Evolutionary conservation across 108 stramenopile species (phyloP).

Genomic region (Cyclotella atomus): DNA sequence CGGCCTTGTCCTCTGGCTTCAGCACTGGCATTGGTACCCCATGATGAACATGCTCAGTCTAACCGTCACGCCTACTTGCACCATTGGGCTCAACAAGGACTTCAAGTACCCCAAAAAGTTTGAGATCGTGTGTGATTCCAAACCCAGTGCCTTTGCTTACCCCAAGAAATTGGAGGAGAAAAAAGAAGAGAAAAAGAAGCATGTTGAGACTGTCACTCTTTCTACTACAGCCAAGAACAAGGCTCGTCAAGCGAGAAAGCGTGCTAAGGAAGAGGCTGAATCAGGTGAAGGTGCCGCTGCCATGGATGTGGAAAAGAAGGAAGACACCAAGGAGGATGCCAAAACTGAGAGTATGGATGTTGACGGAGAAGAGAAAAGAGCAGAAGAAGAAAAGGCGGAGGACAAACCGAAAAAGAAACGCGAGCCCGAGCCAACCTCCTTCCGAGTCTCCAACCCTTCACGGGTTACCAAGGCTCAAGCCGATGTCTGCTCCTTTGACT

Average conservation of each 20-base stretch:
- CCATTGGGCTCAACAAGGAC: slow-evolving; percentile 96
- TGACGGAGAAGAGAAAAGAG: slow-evolving; percentile 60
- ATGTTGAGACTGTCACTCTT: slow-evolving; percentile 95
- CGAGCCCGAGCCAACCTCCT: slow-evolving; percentile 81
- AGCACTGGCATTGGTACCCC: slow-evolving; percentile 99
- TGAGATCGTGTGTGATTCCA: slow-evolving; percentile 89
- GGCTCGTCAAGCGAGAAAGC: slow-evolving; percentile 91
- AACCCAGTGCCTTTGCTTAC: slow-evolving; percentile 94
- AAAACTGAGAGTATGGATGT: slow-evolving; percentile 66
- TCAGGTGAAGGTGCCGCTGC: slow-evolving; percentile 40
- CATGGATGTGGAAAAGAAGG: slow-evolving; percentile 82
- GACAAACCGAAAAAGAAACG: slow-evolving; percentile 86
- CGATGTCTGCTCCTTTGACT: slow-evolving; percentile 71
- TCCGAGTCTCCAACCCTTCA: slow-evolving; percentile 79
- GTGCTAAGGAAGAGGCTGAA: slow-evolving; percentile 84
- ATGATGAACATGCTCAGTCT: slow-evolving; percentile 97
- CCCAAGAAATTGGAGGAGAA: slow-evolving; percentile 97
- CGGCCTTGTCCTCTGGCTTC: slow-evolving; percentile 95
- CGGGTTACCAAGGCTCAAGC: slow-evolving; percentile 86
- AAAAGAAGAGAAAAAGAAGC: slow-evolving; percentile 98
- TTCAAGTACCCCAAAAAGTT: slow-evolving; percentile 96
- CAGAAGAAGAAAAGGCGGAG: slow-evolving; percentile 62
- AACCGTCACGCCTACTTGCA: slow-evolving; percentile 92
- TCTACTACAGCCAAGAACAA: slow-evolving; percentile 98
- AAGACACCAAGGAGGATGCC: slow-evolving; percentile 58